A percentile compares a stretch with the other conserved stretches of the same genome.
phyloP scores from a whole-genome alignment of 192 early-diverging fungal genomes.

The Umbelopsis sp. region DNA sequence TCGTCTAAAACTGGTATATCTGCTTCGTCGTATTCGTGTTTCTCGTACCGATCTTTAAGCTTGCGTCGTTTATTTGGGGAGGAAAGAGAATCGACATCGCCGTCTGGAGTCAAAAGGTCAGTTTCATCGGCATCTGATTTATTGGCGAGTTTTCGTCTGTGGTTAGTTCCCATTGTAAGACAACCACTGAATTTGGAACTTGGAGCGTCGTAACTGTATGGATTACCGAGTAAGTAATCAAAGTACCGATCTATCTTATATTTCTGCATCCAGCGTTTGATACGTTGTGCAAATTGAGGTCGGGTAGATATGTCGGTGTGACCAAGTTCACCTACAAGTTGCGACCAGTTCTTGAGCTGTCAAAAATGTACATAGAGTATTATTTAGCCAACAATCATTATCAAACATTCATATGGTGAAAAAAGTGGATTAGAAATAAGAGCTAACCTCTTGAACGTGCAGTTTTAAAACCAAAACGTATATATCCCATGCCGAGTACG shows the following conservation, averaged over 20 bases:
- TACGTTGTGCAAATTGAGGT: conserved; percentile 42
- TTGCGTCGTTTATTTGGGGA: conserved; percentile 10
- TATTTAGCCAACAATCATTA: too few species aligned
- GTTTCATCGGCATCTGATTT: conserved; percentile 13
- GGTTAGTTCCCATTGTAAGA: conserved; percentile 40
- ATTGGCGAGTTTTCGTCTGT: conserved; percentile 22
- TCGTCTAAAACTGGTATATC: conserved; percentile 14
- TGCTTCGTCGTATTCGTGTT: conserved; percentile 11
- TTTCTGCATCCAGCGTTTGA: conserved; percentile 46
- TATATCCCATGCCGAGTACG: conserved; percentile 39
- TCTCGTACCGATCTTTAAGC: background rate
- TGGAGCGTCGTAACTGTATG: conserved; percentile 26
- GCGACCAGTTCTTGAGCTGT: conserved; percentile 46
- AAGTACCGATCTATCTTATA: conserved; percentile 46
- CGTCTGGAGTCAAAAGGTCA: background rate
- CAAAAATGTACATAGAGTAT: background rate
- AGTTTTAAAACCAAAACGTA: conserved; percentile 34
- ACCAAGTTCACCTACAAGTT: conserved; percentile 42
- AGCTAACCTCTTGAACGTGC: conserved; percentile 35
- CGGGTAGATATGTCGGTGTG: conserved; percentile 32
- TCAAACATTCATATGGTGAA: background rate
- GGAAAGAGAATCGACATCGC: background rate
- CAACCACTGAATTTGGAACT: conserved; percentile 37
- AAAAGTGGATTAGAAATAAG: background rate
- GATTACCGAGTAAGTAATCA: conserved; percentile 40